These are phyloP conservation scores for Ophidiomyces ophidiicola DNA, from an alignment of 2,329 filamentous ascomycete genomes.

Conservation along the genomic window DNA sequence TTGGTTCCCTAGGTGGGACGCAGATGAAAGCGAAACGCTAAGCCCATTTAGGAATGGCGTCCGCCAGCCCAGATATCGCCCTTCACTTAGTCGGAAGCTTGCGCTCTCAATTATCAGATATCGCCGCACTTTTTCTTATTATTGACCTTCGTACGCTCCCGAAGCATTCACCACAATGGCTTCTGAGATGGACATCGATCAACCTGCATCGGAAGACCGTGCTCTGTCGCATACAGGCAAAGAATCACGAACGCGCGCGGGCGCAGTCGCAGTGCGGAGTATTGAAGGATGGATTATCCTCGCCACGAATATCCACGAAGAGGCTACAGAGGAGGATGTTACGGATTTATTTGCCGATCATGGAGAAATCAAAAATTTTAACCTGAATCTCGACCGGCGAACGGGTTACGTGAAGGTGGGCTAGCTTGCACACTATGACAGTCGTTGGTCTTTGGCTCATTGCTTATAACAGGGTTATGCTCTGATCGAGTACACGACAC, in stretches of 20 bases:
- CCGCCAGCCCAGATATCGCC: too few species aligned
- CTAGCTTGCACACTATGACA: background rate
- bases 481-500: slow-evolving; percentile 53
- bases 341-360: slow-evolving; percentile 55
- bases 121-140: slow-evolving; percentile 9
- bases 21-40: too few species aligned
- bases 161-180: slow-evolving; percentile 24
- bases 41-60: background rate
- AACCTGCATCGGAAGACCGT: slow-evolving; percentile 21
- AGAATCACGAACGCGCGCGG: slow-evolving; percentile 35
- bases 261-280: slow-evolving; percentile 48
- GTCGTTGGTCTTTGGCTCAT: too few species aligned
- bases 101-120: too few species aligned
- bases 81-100: too few species aligned
- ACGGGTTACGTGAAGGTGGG: slow-evolving; percentile 57
- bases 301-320: slow-evolving; percentile 57
- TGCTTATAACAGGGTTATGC: slow-evolving; percentile 49
- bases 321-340: slow-evolving; percentile 55
- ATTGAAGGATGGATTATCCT: slow-evolving; percentile 60
- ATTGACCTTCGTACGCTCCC: background rate
- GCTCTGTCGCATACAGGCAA: slow-evolving; percentile 23
- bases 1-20: too few species aligned
- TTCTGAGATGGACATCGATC: slow-evolving; percentile 37
- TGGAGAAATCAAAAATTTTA: slow-evolving; percentile 56
- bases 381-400: slow-evolving; percentile 52